These are phyloP conservation scores for Neurospora crassa DNA, from an alignment of 2,329 filamentous ascomycete species.

Conservation along the genomic window DNA sequence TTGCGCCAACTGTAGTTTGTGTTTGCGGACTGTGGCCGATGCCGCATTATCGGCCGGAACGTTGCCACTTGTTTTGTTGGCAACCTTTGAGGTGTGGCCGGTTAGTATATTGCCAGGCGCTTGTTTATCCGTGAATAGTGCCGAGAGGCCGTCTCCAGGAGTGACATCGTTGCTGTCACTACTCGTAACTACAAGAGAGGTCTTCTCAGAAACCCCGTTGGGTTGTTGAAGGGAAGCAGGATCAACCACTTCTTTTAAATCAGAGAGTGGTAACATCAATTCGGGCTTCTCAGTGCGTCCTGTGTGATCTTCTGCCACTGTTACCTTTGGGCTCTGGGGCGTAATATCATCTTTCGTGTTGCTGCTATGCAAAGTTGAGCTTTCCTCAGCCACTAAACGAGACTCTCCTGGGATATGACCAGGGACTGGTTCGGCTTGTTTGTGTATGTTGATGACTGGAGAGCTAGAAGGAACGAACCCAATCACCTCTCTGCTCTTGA, in stretches of 20 bases:
- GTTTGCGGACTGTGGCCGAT: neutral
- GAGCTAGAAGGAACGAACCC: slow-evolving; percentile 24
- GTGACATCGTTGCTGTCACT: neutral
- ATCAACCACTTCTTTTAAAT: neutral
- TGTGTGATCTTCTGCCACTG: neutral
- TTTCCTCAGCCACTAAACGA: neutral
- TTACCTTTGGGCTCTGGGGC: neutral
- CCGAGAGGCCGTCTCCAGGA: neutral
- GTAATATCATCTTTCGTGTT: neutral
- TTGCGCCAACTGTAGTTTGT: neutral
- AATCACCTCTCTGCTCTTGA: slow-evolving; percentile 39
- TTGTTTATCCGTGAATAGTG: neutral
- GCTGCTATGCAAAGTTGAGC: neutral
- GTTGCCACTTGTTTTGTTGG: neutral
- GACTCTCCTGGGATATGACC: neutral
- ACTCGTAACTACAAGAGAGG: neutral
- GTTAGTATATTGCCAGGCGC: neutral
- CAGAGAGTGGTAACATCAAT: neutral
- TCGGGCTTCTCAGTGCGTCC: neutral
- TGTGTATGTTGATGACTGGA: slow-evolving; percentile 3
- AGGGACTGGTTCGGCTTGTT: neutral
- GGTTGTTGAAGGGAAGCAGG: neutral
- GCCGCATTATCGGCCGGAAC: neutral
- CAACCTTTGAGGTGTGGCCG: neutral
- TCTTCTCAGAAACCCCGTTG: neutral